phyloP scores from a whole-genome alignment of 1,284 basidiomycete species.

The Schizopora paradoxa region DNA sequence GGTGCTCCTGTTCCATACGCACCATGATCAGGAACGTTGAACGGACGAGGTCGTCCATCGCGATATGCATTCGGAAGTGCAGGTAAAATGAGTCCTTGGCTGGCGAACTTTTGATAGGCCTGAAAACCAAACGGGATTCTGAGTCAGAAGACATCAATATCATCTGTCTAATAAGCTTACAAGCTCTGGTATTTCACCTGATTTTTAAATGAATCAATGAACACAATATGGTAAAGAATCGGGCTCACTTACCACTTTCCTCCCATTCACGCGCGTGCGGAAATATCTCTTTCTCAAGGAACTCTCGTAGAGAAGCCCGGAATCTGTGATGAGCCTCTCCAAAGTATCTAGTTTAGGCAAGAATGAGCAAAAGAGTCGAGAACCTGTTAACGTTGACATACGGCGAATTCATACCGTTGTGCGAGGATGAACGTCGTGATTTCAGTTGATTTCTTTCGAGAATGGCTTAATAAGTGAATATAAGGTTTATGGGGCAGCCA shows the following conservation, averaged over 20 bases:
- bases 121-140: not conserved
- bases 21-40: slow-evolving; percentile 15
- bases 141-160: not conserved
- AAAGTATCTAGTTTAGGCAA: slow-evolving; percentile 21
- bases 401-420: too few species aligned
- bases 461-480: too few species aligned
- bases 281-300: slow-evolving; percentile 16
- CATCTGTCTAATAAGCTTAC: not conserved
- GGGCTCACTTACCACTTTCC: slow-evolving; percentile 12
- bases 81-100: slow-evolving; percentile 14
- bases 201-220: not conserved
- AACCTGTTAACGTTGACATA: too few species aligned
- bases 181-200: slow-evolving; percentile 12
- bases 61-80: slow-evolving; percentile 16
- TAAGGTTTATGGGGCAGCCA: too few species aligned
- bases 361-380: too few species aligned
- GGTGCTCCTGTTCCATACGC: not conserved
- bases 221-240: not conserved
- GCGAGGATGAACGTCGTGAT: too few species aligned
- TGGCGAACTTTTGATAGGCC: slow-evolving; percentile 13
- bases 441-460: too few species aligned
- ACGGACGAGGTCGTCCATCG: slow-evolving; percentile 2
- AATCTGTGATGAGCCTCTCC: slow-evolving; percentile 13
- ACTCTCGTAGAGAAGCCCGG: slow-evolving; percentile 4
- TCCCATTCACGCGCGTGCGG: slow-evolving; percentile 19